Percentiles rank a stretch among this genome's conserved stretches.
phyloP scores from a whole-genome alignment of 495 filamentous ascomycete species.

The Neurospora sp. region DNA sequence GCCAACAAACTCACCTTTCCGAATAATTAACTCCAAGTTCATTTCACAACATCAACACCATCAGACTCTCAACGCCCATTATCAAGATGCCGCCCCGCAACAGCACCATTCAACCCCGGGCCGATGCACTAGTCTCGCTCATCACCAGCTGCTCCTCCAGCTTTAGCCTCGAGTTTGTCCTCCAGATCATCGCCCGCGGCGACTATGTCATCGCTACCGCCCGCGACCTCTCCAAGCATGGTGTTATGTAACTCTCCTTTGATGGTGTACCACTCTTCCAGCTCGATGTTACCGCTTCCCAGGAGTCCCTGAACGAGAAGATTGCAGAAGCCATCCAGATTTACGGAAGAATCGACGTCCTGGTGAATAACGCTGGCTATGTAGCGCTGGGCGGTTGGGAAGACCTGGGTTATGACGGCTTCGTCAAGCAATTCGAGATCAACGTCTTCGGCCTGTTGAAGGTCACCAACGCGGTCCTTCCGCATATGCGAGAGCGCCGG shows the following conservation, averaged over 20 bases:
- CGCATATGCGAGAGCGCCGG: conserved; percentile 32
- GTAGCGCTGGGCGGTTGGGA: conserved; percentile 35
- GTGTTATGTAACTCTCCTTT: too few species aligned
- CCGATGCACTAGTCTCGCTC: conserved; percentile 17
- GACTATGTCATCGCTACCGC: conserved; percentile 48
- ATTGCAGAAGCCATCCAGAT: conserved; percentile 24
- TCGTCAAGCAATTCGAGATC: conserved; percentile 31
- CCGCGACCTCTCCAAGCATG: conserved; percentile 29
- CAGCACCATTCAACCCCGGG: background rate
- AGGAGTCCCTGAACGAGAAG: conserved; percentile 24
- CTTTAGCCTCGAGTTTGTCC: conserved; percentile 32
- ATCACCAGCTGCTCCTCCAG: conserved; percentile 39
- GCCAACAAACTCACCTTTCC: background rate
- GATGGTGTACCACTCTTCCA: too few species aligned
- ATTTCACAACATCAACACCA: background rate
- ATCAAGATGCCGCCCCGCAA: background rate
- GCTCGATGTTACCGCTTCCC: conserved; percentile 37
- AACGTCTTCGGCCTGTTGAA: conserved; percentile 41
- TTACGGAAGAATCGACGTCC: conserved; percentile 39
- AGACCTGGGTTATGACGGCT: conserved; percentile 24
- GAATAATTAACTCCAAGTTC: background rate
- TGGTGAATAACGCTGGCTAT: conserved; percentile 49
- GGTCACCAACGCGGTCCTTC: conserved; percentile 35
- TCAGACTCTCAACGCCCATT: background rate
- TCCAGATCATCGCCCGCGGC: conserved; percentile 34